Conservation (phyloP, 495 filamentous ascomycete species). For the Melanomma pulvis-pyrius region DNA sequence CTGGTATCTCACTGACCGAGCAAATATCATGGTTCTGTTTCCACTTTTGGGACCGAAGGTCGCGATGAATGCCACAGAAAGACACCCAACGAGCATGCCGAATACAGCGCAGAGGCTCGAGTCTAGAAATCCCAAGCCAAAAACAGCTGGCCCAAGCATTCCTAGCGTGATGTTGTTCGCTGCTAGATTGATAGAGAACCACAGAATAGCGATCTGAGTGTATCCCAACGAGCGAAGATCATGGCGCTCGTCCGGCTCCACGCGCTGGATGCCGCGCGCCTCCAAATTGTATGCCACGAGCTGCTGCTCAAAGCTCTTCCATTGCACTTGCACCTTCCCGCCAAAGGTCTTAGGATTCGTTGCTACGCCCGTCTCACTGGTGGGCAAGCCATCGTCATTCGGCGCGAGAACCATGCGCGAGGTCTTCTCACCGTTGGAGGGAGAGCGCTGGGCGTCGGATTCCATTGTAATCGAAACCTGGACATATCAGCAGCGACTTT, state of each 20-base stretch:
- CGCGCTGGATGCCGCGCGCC: constrained; percentile 67
- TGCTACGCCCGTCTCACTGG: not conserved
- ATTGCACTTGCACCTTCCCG: constrained; percentile 11
- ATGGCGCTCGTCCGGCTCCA: constrained; percentile 63
- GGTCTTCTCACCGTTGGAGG: constrained; percentile 34
- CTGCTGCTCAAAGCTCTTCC: constrained; percentile 39
- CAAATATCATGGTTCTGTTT: constrained; percentile 72
- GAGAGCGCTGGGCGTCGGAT: constrained; percentile 6
- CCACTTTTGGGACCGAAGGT: constrained; percentile 72
- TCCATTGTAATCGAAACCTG: constrained; percentile 19
- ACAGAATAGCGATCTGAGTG: constrained; percentile 66
- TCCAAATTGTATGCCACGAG: constrained; percentile 57
- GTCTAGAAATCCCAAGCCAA: constrained; percentile 68
- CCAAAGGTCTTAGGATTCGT: constrained; percentile 1
- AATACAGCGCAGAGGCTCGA: constrained; percentile 67
- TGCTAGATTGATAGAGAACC: constrained; percentile 76
- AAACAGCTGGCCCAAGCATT: constrained; percentile 70
- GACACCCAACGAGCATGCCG: constrained; percentile 58
- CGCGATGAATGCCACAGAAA: constrained; percentile 68
- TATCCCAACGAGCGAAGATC: constrained; percentile 62
- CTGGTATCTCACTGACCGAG: constrained; percentile 45
- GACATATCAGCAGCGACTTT: constrained; percentile 22
- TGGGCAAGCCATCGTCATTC: constrained; percentile 23
- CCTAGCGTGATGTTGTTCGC: constrained; percentile 77
- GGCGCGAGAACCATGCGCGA: constrained; percentile 17